phyloP scores from a whole-genome alignment of 2,329 filamentous ascomycete species.

The Akanthomyces muscarius region DNA sequence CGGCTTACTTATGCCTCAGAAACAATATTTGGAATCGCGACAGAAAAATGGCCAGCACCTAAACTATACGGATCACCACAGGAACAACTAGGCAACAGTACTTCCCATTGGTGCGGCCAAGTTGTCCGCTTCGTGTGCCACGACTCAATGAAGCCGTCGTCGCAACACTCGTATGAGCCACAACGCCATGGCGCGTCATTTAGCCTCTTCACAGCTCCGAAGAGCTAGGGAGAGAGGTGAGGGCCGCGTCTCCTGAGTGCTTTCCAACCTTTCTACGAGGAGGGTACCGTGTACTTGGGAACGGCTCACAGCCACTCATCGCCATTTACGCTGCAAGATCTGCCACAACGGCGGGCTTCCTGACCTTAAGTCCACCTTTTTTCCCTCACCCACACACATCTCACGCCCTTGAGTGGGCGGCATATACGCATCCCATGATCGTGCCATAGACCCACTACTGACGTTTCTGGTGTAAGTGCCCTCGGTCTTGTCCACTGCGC shows the following conservation, averaged over 20 bases:
- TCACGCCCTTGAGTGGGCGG: neutral
- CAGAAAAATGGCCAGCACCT: too few species aligned
- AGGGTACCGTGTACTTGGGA: neutral
- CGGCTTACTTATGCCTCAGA: neutral
- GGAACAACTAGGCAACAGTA: neutral
- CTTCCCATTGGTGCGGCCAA: neutral
- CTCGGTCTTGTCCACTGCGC: neutral
- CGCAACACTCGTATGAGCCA: constrained; percentile 9
- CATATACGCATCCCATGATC: constrained; percentile 9
- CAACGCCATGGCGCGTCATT: neutral
- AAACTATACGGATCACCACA: neutral
- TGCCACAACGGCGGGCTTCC: neutral
- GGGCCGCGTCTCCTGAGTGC: neutral
- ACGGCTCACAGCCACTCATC: constrained; percentile 11
- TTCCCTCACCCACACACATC: neutral
- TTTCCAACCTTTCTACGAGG: neutral
- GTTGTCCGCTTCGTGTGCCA: neutral
- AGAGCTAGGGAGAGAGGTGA: constrained; percentile 3
- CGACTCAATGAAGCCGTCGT: neutral
- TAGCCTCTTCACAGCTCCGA: neutral
- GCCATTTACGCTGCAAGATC: constrained; percentile 3
- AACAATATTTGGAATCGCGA: neutral
- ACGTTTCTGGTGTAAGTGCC: constrained; percentile 14
- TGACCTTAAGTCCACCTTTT: neutral
- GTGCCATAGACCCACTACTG: constrained; percentile 5